Evolutionary conservation across 306 rosid genomes (phyloP), one percentile per base, ranked within the genome.

Genomic region (Astragalus glycyphyllos): DNA sequence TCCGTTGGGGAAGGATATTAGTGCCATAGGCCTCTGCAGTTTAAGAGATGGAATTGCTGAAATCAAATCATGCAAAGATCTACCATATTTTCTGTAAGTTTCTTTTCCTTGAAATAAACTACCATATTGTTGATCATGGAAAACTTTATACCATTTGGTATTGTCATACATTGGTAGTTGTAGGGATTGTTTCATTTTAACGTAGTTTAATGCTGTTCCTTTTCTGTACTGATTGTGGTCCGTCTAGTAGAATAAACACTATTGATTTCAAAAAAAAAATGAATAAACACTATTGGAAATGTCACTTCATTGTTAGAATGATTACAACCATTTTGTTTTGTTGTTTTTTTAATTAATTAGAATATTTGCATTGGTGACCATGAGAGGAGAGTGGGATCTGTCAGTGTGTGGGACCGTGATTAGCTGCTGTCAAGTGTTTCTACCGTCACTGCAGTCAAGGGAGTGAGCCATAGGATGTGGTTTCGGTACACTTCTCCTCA

Each of bases 21-120:
- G 77, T 79, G 97, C 91, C 65, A 96, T 94, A 58, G 99, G 99
- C 74, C 48, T 78, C 38, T 87, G 85, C 89, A 77, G 81, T 81
- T 70, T 85, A 26, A 81, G 59, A 69, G 75, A 83, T 69, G 97
- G 90, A 78, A 60, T 82, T 72, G 82, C 79, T 17, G 97, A 86
- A 84, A 89, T 95, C 69, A 91, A 87, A 79, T 86, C 91, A 5
- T 87, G 96, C 95, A 70, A 81, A 55, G 86, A 91, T 73, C 78
- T 95, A 69, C 99, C 99, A 7, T 86, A 82, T 81, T 95, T 89
- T 77, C 76, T 95, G 99, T 95, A 62, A 87, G 96, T 69, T 54
- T 65, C 49, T 79, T 71, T 68, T 62, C 50, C 37, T 55, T 41
- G 41, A 32, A 59, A 41, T 69, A 51, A 69, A 64, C 31, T 56